A percentile compares a stretch with the other conserved stretches of the same genome.
These are phyloP conservation scores for Choricystis sp. DNA, from an alignment of 139 green algal genomes.

Conservation along the genomic window DNA sequence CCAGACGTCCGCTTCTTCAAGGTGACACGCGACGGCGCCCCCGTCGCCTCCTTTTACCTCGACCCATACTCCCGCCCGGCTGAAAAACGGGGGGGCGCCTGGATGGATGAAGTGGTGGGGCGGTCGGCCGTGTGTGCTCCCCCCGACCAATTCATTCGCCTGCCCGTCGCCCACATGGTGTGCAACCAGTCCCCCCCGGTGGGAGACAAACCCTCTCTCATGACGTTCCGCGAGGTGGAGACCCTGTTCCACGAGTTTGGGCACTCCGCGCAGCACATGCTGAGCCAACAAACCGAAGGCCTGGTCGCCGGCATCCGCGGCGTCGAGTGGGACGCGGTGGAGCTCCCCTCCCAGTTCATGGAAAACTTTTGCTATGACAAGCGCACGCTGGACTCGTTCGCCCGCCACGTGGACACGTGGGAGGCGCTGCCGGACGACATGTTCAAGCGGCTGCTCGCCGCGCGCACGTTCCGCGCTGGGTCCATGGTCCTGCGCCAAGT, in stretches of 20 bases:
- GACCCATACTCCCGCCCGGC: conserved; percentile 81
- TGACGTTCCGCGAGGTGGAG: conserved; percentile 95
- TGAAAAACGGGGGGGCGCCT: conserved; percentile 92
- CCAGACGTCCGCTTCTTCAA: conserved; percentile 80
- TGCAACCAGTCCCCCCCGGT: conserved; percentile 86
- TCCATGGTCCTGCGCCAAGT: conserved; percentile 79
- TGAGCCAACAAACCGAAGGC: conserved; percentile 73
- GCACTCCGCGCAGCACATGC: conserved; percentile 89
- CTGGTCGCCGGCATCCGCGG: conserved; percentile 72
- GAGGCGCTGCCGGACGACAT: conserved; percentile 80
- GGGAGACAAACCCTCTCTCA: conserved; percentile 72
- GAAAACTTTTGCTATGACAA: conserved; percentile 74
- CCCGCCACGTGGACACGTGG: conserved; percentile 73
- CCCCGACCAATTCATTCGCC: conserved; percentile 35
- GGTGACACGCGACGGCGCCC: conserved; percentile 39
- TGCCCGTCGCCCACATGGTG: conserved; percentile 94
- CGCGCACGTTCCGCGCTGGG: conserved; percentile 53
- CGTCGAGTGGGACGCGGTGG: conserved; percentile 88
- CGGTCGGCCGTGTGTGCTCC: neutral
- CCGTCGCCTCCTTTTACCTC: conserved; percentile 86
- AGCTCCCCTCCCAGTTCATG: conserved; percentile 83
- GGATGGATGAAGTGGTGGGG: conserved; percentile 79
- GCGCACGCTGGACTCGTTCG: conserved; percentile 61
- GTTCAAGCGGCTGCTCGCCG: conserved; percentile 66
- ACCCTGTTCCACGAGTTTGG: conserved; percentile 95